These are phyloP conservation scores for Carex cristatella DNA, from an alignment of 176 grass and related monocot genomes.

Conservation along the genomic window DNA sequence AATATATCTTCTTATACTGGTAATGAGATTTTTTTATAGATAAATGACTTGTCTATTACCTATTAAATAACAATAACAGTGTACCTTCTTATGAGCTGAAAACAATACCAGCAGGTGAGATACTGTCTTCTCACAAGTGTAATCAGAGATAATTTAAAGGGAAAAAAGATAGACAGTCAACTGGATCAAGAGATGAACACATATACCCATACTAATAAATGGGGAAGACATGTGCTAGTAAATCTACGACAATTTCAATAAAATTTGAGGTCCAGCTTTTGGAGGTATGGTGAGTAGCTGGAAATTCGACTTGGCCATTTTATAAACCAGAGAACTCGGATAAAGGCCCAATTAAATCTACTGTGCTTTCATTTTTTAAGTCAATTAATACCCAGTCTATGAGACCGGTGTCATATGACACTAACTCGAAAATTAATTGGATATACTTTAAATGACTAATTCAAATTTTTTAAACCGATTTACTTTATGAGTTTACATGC, in stretches of 20 bases:
- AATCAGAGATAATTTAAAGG: background rate
- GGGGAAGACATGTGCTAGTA: background rate
- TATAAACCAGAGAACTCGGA: background rate
- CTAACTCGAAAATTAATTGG: no score
- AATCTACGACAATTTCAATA: slow-evolving; percentile 15
- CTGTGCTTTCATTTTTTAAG: background rate
- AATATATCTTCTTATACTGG: background rate
- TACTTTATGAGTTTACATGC: no score
- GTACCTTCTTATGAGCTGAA: background rate
- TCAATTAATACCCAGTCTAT: background rate
- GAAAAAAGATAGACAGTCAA: background rate
- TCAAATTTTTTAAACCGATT: no score
- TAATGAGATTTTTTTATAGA: background rate
- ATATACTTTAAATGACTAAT: no score
- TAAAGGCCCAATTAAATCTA: background rate
- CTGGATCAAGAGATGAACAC: background rate
- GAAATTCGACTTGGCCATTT: background rate
- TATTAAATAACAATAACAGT: background rate
- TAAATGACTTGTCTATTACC: background rate
- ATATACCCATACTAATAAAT: background rate
- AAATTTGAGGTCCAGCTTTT: slow-evolving; percentile 4
- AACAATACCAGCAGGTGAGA: background rate
- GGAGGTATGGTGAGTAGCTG: slow-evolving; percentile 7
- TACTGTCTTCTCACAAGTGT: background rate
- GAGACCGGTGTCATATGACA: no score